phyloP scores from a whole-genome alignment of 2,329 filamentous ascomycete species.

The Colletotrichum orchidophilum region DNA sequence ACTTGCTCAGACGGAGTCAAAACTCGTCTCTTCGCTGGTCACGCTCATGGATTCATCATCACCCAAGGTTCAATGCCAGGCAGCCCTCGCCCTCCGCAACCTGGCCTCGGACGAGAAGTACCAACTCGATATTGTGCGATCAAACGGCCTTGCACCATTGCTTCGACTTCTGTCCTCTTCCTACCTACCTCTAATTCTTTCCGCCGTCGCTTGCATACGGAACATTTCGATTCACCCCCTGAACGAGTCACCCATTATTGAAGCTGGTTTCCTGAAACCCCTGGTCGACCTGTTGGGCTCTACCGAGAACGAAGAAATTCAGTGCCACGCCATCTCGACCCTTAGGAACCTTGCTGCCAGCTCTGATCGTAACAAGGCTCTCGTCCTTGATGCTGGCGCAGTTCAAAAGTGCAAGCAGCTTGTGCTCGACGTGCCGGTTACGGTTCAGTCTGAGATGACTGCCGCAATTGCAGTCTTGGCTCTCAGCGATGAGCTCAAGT shows the following conservation, averaged over 20 bases:
- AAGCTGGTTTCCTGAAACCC: constrained; percentile 93
- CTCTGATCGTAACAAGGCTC: constrained; percentile 95
- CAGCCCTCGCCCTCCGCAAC: constrained; percentile 91
- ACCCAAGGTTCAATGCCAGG: constrained; percentile 97
- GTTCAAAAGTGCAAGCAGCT: constrained; percentile 99
- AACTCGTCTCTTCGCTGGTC: constrained; percentile 92
- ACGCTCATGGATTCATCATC: constrained; percentile 98
- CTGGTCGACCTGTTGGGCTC: constrained; percentile 93
- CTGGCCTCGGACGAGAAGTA: constrained; percentile 98
- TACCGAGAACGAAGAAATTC: constrained; percentile 98
- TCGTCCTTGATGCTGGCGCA: constrained; percentile 95
- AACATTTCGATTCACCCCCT: constrained; percentile 98
- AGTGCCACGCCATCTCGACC: constrained; percentile 98
- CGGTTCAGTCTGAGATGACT: constrained; percentile 98
- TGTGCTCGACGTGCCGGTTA: constrained; percentile 90
- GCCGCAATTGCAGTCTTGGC: constrained; percentile 98
- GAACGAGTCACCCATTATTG: constrained; percentile 98
- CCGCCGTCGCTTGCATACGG: constrained; percentile 95
- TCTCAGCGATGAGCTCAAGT: constrained; percentile 94
- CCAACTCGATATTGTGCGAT: constrained; percentile 94
- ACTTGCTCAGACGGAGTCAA: constrained; percentile 88
- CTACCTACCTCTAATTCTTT: constrained; percentile 94
- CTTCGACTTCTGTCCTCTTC: constrained; percentile 92
- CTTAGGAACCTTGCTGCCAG: constrained; percentile 94
- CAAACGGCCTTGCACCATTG: constrained; percentile 84